These are phyloP conservation scores for Babesia bigemina DNA, from an alignment of 169 alveolate species.

Conservation along the genomic window DNA sequence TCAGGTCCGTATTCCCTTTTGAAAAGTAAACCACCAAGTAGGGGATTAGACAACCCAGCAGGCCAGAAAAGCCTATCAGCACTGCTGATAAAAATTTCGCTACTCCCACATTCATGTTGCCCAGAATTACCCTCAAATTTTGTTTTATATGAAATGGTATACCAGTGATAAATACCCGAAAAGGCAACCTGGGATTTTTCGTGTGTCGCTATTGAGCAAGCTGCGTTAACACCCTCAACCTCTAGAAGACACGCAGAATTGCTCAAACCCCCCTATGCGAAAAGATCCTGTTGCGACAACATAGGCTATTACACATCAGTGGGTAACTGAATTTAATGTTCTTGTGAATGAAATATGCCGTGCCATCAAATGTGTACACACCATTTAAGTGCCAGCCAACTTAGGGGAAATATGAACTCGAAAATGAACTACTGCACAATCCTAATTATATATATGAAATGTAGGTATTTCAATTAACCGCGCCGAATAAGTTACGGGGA, in stretches of 20 bases:
- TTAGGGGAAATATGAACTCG: too few relatives aligned
- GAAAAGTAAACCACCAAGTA: slow-evolving; percentile 23
- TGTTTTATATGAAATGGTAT: background rate
- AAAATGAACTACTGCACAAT: too few relatives aligned
- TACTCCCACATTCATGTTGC: slow-evolving; percentile 10
- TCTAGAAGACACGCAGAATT: background rate
- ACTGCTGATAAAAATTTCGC: slow-evolving; percentile 37
- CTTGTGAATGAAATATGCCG: background rate
- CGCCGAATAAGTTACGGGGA: too few relatives aligned
- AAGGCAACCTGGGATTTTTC: background rate
- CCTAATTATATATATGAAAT: too few relatives aligned
- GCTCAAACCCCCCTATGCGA: background rate
- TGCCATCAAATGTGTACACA: background rate
- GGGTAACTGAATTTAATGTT: background rate
- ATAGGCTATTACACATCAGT: too few relatives aligned
- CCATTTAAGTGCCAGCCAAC: background rate
- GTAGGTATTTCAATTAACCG: too few relatives aligned
- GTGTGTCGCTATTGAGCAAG: background rate
- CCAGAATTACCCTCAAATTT: background rate
- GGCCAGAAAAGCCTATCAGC: slow-evolving; percentile 48
- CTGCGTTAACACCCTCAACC: background rate
- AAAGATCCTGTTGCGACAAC: too few relatives aligned
- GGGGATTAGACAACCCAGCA: slow-evolving; percentile 56
- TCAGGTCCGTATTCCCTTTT: background rate
- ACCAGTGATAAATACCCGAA: background rate